Evolutionary conservation across 2,329 filamentous ascomycete genomes (phyloP).

Genomic region (Hypoxylon sp.): DNA sequence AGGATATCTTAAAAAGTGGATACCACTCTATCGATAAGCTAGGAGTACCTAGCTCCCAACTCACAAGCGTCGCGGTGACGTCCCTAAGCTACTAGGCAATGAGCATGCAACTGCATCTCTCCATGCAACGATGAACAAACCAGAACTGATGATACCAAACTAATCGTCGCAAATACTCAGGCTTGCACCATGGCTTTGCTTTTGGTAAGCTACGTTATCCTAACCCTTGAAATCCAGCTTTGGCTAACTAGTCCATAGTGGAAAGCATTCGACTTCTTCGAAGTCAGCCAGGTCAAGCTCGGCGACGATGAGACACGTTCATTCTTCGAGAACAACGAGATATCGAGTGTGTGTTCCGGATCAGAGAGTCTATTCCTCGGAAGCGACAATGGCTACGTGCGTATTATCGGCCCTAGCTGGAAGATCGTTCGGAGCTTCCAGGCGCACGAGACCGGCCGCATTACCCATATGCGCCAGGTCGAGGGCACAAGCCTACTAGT

Average conservation of each 20-base stretch:
- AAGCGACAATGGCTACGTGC: slow-evolving; percentile 85
- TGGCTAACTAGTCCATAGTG: slow-evolving; percentile 72
- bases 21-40: slow-evolving; percentile 27
- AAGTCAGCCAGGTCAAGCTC: slow-evolving; percentile 86
- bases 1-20: slow-evolving; percentile 13
- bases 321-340: slow-evolving; percentile 85
- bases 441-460: slow-evolving; percentile 83
- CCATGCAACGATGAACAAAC: slow-evolving; percentile 35
- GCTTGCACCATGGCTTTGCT: slow-evolving; percentile 54
- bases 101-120: slow-evolving; percentile 11
- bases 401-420: slow-evolving; percentile 89
- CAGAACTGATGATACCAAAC: slow-evolving; percentile 36
- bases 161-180: slow-evolving; percentile 45
- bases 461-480: slow-evolving; percentile 93
- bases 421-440: slow-evolving; percentile 89
- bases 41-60: slow-evolving; percentile 37
- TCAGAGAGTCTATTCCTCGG: slow-evolving; percentile 93
- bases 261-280: slow-evolving; percentile 99
- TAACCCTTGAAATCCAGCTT: background rate
- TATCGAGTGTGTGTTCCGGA: slow-evolving; percentile 87
- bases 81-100: slow-evolving; percentile 31
- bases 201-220: slow-evolving; percentile 47
- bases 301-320: slow-evolving; percentile 83
- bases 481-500: slow-evolving; percentile 88
- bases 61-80: slow-evolving; percentile 47